These are phyloP conservation scores for Talaromyces nanjingensis DNA, from an alignment of 495 filamentous ascomycete species.

Conservation along the genomic window DNA sequence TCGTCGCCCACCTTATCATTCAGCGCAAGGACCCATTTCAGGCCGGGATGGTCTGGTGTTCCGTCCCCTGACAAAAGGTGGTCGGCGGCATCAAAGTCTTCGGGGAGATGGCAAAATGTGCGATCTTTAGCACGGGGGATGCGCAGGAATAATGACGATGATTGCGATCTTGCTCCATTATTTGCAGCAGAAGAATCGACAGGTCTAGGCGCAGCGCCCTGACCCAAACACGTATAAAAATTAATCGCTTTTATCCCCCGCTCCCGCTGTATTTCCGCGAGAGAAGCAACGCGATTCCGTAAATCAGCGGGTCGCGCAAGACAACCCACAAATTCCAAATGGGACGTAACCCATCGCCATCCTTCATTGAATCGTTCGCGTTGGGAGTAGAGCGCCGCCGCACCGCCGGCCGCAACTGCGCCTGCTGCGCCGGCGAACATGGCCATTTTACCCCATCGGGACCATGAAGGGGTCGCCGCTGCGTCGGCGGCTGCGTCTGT, in stretches of 20 bases:
- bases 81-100: conserved; percentile 31
- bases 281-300: conserved; percentile 49
- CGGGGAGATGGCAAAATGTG: conserved; percentile 73
- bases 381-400: conserved; percentile 79
- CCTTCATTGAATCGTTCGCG: conserved; percentile 67
- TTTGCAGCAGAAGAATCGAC: conserved; percentile 3
- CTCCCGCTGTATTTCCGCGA: conserved; percentile 49
- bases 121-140: conserved; percentile 47
- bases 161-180: background rate
- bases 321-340: conserved; percentile 93
- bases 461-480: conserved; percentile 52
- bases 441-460: conserved; percentile 74
- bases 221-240: conserved; percentile 77
- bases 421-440: conserved; percentile 75
- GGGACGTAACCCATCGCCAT: conserved; percentile 74
- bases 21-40: conserved; percentile 57
- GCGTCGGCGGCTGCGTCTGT: conserved; percentile 35
- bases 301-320: conserved; percentile 73
- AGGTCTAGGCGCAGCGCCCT: conserved; percentile 34
- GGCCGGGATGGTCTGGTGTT: conserved; percentile 17
- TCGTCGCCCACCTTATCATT: conserved; percentile 79
- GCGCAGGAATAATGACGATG: conserved; percentile 8
- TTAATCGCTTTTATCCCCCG: conserved; percentile 64
- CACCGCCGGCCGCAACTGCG: conserved; percentile 78
- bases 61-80: conserved; percentile 12